A percentile compares a stretch with the other conserved stretches of the same genome.
Evolutionary conservation across 2,329 filamentous ascomycete species (phyloP).

Genomic region (Fusarium sp.): DNA sequence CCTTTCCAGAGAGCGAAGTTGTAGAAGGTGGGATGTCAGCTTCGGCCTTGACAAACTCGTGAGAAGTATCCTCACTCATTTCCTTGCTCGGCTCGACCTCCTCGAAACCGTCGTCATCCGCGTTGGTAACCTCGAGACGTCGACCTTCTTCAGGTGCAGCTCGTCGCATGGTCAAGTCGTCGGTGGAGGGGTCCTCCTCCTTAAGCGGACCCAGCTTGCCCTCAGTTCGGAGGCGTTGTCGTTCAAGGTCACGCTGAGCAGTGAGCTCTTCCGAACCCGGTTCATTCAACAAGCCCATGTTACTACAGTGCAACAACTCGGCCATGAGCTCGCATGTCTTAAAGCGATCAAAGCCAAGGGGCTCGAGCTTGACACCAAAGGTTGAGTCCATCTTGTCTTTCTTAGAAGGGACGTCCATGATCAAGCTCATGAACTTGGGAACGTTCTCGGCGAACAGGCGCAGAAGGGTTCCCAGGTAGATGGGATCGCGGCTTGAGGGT

Average conservation of each 20-base stretch:
- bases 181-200: conserved; percentile 60
- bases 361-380: conserved; percentile 92
- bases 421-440: conserved; percentile 92
- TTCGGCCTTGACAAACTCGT: conserved; percentile 75
- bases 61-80: conserved; percentile 79
- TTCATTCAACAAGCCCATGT: conserved; percentile 97
- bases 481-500: conserved; percentile 90
- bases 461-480: conserved; percentile 92
- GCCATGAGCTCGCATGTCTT: conserved; percentile 99
- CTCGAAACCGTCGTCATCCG: conserved; percentile 92
- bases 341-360: conserved; percentile 96
- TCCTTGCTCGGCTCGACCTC: conserved; percentile 82
- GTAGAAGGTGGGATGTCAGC: conserved; percentile 62
- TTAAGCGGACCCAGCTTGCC: conserved; percentile 73
- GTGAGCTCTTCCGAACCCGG: conserved; percentile 91
- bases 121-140: conserved; percentile 84
- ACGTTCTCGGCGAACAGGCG: conserved; percentile 92
- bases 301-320: conserved; percentile 96
- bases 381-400: conserved; percentile 85
- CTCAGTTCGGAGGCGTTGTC: conserved; percentile 82
- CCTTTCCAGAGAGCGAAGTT: conserved; percentile 60
- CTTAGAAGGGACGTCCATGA: conserved; percentile 82
- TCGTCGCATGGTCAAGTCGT: conserved; percentile 74
- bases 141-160: conserved; percentile 72
- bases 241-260: conserved; percentile 81